Base-by-base conservation (phyloP, 176 grass and related monocot species). In the Secale cereale region DNA sequence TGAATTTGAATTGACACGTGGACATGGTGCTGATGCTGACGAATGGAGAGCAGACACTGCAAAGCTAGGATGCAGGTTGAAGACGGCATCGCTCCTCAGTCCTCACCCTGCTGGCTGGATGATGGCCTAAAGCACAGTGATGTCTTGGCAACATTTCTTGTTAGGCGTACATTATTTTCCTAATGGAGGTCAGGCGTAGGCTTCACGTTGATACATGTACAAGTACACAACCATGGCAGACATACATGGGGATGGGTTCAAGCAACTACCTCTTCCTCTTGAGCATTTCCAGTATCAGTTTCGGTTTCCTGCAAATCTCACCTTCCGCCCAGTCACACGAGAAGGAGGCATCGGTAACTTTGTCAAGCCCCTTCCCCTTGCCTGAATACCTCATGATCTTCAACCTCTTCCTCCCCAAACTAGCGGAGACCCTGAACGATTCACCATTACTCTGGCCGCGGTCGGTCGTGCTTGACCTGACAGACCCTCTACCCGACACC, bases 261-360 rank as follows among this genome's bases (percentile, higher is more conserved):
- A 79, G 32, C 25, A 30, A 59, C 32, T 90, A 90, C 32, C 35
- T 85, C 74, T 88, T 89, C 74, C 88, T 91, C 60, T 82, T 82
- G 23, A 95, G 86, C 88, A 93, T 93, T 82, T 93, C 80, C 61
- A 93, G 19, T 70, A 95, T 91, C 25, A 88, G 37, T 77, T 95
- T 88, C 65, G 85, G 80, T 26, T 88, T 90, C 77, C 85, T 83
- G 31, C 70, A 73, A 22, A 66, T 65, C 73, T 60, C 54, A 28
- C 40, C 76, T 30, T 76, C 72, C 3, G 60, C 57, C 69, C 13
- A 68, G 4, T 77, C 26, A 22, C 27, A 78, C 6, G 57, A 71
- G 37, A 69, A 82, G 1, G 57, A 71, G 1, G 6, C 59, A 20
- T 48, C 52, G 10, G 59, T 9, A 20, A 77, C 59, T 33, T 81